Evolutionary conservation across 192 early-diverging fungal species (phyloP), one percentile per base, ranked within the genome.

Genomic region (Umbelopsis sp.): DNA sequence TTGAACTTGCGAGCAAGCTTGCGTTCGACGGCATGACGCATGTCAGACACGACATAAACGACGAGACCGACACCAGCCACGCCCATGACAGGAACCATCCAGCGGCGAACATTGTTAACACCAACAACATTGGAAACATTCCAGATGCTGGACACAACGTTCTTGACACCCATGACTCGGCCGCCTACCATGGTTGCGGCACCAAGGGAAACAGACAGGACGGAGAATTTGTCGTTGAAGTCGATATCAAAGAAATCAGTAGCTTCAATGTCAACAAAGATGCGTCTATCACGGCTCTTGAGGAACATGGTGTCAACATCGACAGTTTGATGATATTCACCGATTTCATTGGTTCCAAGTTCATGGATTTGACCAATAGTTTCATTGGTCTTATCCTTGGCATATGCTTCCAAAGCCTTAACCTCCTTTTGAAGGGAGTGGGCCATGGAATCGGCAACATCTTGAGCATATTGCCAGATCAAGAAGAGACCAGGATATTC

Each of bases 391-490:
- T 79, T 74, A 10, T 84, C 69, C 30, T 75, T 77, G 20, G 91
- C 84, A 49, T 86, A 80, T 23, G 74, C 67, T 75, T 93, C 89
- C 65, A 81, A 84, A 74, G 82, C 82, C 21, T 82, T 76, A 22
- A 91, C 84, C 47, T 88, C 90, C 55, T 88, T 83, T 48, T 86
- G 77, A 66, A 93, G 74, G 13, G 84, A 79, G 45, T 89, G 83
- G 11, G 87, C 80, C 85, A 92, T 88, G 47, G 86, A 80, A 67
- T 88, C 85, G 64, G 90, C 82, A 67, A 99, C 79, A 53, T 91
- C 90, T 49, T 88, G 83, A 15, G 95, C 93, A 80, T 97, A 99
- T 50, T 88, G 83, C 94, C 94, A 96, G 45, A 92, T 86, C 65
- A 91, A 87, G 16, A 94, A 71, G 46, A 96, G 71, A 30, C 97